Evolutionary conservation across 208 protist species (phyloP).

Genomic region (Leishmania amazonensis): DNA sequence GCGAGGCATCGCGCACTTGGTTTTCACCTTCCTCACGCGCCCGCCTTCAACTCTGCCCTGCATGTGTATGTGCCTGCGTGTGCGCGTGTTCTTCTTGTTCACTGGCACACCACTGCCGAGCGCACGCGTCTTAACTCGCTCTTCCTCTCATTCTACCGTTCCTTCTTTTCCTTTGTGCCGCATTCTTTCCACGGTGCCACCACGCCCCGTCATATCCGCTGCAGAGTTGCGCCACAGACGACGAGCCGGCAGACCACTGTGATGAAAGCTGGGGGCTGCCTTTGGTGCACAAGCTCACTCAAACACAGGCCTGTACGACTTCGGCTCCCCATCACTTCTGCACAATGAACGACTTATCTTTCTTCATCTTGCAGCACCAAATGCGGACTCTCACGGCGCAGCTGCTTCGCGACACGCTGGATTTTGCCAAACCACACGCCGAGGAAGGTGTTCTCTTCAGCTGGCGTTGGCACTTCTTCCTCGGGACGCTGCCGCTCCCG

Average conservation of each 20-base stretch:
- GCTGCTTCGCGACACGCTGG: slow-evolving; percentile 40
- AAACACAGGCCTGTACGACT: too few species aligned
- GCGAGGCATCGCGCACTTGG: not conserved
- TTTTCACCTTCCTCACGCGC: too few species aligned
- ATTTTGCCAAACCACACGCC: slow-evolving; percentile 17
- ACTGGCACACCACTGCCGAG: not conserved
- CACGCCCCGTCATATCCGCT: not conserved
- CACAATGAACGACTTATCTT: slow-evolving; percentile 45
- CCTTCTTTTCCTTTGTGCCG: not conserved
- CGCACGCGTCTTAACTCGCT: not conserved
- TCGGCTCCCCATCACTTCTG: not conserved
- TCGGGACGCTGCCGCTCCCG: slow-evolving; percentile 38
- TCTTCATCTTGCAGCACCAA: slow-evolving; percentile 16
- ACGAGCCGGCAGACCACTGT: not conserved
- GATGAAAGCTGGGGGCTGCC: not conserved
- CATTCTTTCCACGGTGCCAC: not conserved
- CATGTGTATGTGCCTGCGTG: not conserved
- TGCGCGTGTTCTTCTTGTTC: not conserved
- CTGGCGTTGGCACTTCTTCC: slow-evolving; percentile 55
- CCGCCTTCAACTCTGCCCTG: not conserved
- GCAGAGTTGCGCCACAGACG: not conserved
- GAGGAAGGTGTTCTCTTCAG: slow-evolving; percentile 29
- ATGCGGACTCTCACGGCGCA: slow-evolving; percentile 14
- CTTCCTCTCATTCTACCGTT: not conserved
- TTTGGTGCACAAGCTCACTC: not conserved